Evolutionary conservation across 305 asterid species (phyloP), one percentile per base, ranked within the genome.

Genomic region (Andrographis paniculata): DNA sequence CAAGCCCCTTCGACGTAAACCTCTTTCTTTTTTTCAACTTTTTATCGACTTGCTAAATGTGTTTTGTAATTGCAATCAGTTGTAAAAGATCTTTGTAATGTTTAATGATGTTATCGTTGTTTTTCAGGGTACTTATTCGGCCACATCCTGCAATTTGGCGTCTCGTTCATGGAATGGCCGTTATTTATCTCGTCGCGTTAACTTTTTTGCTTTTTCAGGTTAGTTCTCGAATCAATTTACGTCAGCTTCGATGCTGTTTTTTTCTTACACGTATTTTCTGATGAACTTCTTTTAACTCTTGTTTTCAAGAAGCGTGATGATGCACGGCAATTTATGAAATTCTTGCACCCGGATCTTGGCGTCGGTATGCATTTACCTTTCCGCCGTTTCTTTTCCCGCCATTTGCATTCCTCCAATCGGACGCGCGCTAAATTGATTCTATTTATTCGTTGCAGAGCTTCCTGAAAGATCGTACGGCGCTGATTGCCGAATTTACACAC

Each of bases 121-220:
- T 43, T 55, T 64, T 19, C 91, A 87, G 99, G 67, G 82, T 92
- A 53, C 94, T 92, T 58, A 81, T 71, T 71, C 79, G 99, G 54
- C 99, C 99, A 45, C 99, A 92, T 73, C 99, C 97, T 60, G 91
- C 97, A 56, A 77, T 92, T 56, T 92, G 99, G 99, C 95, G 96
- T 52, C 78, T 92, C 22, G 99, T 92, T 67, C 99, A 92, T 66
- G 99, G 99, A 67, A 69, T 78, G 91, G 94, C 95, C 22, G 94
- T 92, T 61, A 75, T 87, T 55, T 92, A 87, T 63, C 95, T 92
- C n/a, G 97, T 87, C 40, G 65, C 91, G 15, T 65, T 92, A 67
- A 87, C 99, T 14, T 92, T 92, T 77, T 71, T 92, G 62, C 99
- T 92, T 63, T 92, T 92, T 71, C 99, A 92, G 97, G 99, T 92